These are phyloP conservation scores for Penicillium sp. DNA, from an alignment of 2,329 filamentous ascomycete species.

Conservation along the genomic window DNA sequence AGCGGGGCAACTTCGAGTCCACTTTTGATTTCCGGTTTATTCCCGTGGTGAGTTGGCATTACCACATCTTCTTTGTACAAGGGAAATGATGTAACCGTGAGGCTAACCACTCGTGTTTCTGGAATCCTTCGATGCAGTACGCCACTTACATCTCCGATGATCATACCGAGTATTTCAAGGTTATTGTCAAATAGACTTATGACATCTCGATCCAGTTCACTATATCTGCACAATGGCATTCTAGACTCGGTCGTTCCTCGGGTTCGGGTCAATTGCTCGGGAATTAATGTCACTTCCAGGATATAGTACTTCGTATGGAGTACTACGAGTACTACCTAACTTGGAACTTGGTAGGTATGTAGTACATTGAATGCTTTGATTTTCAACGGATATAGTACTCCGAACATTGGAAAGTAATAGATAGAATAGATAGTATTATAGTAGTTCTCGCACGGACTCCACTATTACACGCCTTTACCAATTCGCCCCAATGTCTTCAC, in stretches of 20 bases:
- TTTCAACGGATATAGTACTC: too few species aligned
- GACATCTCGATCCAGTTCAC: background rate
- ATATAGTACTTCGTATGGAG: background rate
- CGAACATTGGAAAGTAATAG: too few species aligned
- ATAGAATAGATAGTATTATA: background rate
- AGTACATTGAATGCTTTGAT: too few species aligned
- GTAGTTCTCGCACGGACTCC: background rate
- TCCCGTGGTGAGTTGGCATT: background rate
- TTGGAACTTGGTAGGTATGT: too few species aligned
- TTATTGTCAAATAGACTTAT: background rate
- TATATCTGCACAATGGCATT: background rate
- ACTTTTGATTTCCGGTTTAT: constrained; percentile 8
- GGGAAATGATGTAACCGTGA: constrained; percentile 13
- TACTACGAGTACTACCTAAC: background rate
- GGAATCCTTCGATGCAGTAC: constrained; percentile 37
- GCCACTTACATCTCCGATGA: constrained; percentile 1
- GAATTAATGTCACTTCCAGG: background rate
- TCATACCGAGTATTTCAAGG: background rate
- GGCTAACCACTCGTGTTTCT: constrained; percentile 27
- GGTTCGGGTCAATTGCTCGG: background rate
- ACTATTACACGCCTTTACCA: background rate
- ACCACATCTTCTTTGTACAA: background rate
- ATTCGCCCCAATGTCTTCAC: constrained; percentile 15
- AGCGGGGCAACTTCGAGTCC: background rate
- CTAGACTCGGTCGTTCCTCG: background rate